Evolutionary conservation across 352 stramenopile genomes (phyloP).

Genomic region (Phytopythium ostracodes): DNA sequence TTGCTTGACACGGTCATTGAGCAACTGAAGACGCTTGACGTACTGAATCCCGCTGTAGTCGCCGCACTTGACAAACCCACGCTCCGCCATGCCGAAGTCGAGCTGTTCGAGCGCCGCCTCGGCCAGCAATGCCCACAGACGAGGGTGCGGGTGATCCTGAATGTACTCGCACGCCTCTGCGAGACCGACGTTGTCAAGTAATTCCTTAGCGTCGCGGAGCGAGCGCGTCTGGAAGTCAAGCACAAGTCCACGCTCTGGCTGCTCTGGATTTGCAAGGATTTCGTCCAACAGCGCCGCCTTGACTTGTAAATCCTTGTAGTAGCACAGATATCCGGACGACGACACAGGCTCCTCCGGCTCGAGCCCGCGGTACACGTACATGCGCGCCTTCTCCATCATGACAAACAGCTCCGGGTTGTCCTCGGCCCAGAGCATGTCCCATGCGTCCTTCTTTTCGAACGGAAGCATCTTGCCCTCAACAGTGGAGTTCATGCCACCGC

Average conservation of each 20-base stretch:
- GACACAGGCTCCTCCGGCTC: conserved; percentile 88
- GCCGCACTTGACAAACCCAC: conserved; percentile 87
- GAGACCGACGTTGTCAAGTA: conserved; percentile 82
- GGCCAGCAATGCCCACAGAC: conserved; percentile 85
- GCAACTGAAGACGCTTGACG: conserved; percentile 83
- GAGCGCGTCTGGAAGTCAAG: conserved; percentile 88
- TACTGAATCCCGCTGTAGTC: conserved; percentile 94
- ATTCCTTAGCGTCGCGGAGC: conserved; percentile 82
- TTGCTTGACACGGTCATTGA: conserved; percentile 91
- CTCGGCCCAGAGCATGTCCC: conserved; percentile 90
- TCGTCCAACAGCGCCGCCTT: conserved; percentile 84
- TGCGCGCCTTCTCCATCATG: conserved; percentile 91
- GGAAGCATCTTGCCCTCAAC: conserved; percentile 64
- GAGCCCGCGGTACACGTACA: conserved; percentile 86
- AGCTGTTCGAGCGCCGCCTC: conserved; percentile 88
- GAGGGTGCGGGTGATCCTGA: conserved; percentile 80
- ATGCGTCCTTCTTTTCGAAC: conserved; percentile 88
- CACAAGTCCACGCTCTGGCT: conserved; percentile 73
- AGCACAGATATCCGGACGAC: conserved; percentile 86
- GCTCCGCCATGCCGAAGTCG: conserved; percentile 91
- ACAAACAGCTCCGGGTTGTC: conserved; percentile 92
- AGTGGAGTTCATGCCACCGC: conserved; percentile 51
- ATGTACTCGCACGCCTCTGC: conserved; percentile 80
- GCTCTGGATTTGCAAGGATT: conserved; percentile 78
- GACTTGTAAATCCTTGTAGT: conserved; percentile 87